A percentile compares a stretch with the other conserved stretches of the same genome.
Evolutionary conservation across 208 protist genomes (phyloP).

Genomic region (Crithidia mellificae): DNA sequence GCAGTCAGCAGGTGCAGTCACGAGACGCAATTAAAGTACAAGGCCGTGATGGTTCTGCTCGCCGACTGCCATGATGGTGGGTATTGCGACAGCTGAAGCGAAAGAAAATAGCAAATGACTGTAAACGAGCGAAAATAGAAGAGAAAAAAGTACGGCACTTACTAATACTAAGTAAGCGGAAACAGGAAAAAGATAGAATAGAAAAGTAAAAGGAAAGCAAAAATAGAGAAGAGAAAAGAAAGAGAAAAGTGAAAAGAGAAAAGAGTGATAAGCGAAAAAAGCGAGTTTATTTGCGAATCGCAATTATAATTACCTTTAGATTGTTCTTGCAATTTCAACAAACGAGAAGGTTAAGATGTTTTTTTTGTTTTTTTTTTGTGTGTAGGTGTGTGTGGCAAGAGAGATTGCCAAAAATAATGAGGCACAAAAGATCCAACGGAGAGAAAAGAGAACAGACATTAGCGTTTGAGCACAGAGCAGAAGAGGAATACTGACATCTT

Average conservation of each 20-base stretch:
- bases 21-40: too few species aligned
- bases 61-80: not conserved
- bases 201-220: not conserved
- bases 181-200: not conserved
- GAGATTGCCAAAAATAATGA: too few species aligned
- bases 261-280: not conserved
- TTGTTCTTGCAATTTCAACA: too few species aligned
- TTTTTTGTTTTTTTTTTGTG: not conserved
- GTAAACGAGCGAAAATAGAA: not conserved
- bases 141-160: not conserved
- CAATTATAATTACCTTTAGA: too few species aligned
- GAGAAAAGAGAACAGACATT: too few species aligned
- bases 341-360: too few species aligned
- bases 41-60: too few species aligned
- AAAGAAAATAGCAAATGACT: not conserved
- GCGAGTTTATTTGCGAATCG: too few species aligned
- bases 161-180: not conserved
- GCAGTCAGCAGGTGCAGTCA: not conserved
- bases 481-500: too few species aligned
- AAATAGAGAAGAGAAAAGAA: not conserved
- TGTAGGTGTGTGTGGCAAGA: too few species aligned
- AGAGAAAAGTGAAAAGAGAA: not conserved
- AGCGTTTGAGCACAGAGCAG: too few species aligned
- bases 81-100: not conserved
- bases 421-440: too few species aligned